phyloP scores from a whole-genome alignment of 2,329 filamentous ascomycete species.

The Capronia coronata region DNA sequence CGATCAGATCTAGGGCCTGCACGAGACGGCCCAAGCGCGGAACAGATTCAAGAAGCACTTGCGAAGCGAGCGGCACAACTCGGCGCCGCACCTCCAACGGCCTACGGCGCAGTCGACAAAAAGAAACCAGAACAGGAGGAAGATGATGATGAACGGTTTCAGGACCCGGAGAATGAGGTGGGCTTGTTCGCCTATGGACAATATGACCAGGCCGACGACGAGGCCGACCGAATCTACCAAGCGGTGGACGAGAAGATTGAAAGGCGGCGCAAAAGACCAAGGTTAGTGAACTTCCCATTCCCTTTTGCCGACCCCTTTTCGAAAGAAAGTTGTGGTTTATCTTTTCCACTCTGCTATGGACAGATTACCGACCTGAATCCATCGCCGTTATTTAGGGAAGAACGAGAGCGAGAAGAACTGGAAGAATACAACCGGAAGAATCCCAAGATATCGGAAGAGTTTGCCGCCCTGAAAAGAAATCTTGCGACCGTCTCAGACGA shows the following conservation, averaged over 20 bases:
- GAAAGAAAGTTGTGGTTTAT: slow-evolving; percentile 52
- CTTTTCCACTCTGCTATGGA: slow-evolving; percentile 58
- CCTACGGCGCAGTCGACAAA: slow-evolving; percentile 59
- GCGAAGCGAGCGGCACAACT: slow-evolving; percentile 86
- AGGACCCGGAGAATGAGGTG: slow-evolving; percentile 95
- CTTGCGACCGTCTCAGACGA: slow-evolving; percentile 85
- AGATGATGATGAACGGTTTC: slow-evolving; percentile 73
- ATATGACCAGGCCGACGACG: slow-evolving; percentile 96
- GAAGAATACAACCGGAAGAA: slow-evolving; percentile 97
- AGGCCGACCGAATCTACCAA: slow-evolving; percentile 92
- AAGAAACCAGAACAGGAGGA: slow-evolving; percentile 64
- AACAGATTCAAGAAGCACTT: slow-evolving; percentile 96
- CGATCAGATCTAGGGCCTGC: slow-evolving; percentile 93
- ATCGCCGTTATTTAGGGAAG: slow-evolving; percentile 67
- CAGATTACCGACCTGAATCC: slow-evolving; percentile 68
- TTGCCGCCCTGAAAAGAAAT: slow-evolving; percentile 88
- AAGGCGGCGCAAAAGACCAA: slow-evolving; percentile 73
- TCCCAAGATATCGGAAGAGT: slow-evolving; percentile 96
- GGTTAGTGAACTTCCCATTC: slow-evolving; percentile 55
- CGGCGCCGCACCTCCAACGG: slow-evolving; percentile 62
- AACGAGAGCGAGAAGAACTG: slow-evolving; percentile 79
- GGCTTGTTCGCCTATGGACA: slow-evolving; percentile 91
- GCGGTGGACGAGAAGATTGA: slow-evolving; percentile 98
- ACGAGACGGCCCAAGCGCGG: slow-evolving; percentile 88
- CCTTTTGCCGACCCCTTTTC: slow-evolving; percentile 15